Evolutionary conservation across 2,329 filamentous ascomycete species (phyloP), one percentile per base, ranked within the genome.

Genomic region (Clonostachys solani): DNA sequence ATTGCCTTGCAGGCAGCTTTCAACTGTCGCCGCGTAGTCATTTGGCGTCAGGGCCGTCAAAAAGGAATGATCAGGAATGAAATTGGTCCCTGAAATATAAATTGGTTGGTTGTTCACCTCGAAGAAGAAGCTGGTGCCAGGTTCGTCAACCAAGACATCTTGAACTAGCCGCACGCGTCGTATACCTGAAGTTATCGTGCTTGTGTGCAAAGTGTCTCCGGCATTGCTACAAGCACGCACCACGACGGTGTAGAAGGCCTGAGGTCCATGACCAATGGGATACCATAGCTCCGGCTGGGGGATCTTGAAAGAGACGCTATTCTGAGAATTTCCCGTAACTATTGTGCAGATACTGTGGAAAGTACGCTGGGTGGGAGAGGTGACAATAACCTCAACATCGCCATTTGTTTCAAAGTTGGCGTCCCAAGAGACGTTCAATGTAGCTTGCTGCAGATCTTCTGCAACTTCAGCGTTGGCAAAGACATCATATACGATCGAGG

Each of bases 41-140:
- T 81, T 72, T 36, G 70, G 70, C 16, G 70, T 73, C 49, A 89
- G 81, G 12, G 85, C 75, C 0, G 85, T 82, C 19, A 86, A 77
- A 58, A 89, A 88, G 57, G 79, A 87, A 59, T 89, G 86, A 3
- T 84, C 85, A 1, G 86, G 86, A 52, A 89, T 89, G 85, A 86
- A 89, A 62, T 89, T 78, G 52, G 83, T 86, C n/a, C 86, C 86
- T 36, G 84, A 85, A 51, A 83, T 87, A 64, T 87, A 90, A 2
- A 89, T 69, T 45, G 85, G 81, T 12, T 87, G 73, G 43, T 80
- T 80, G 60, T 90, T 89, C 60, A 90, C 67, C 52, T 81, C 73
- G 64, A 90, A 89, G 68, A 81, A 87, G 67, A 89, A 89, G 17
- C 45, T 46, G 18, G 36, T 29, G 13, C 45, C 45, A 2, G 77